These are phyloP conservation scores for Erigeron philadelphicus DNA, from an alignment of 140 eudicot genomes.

Conservation along the genomic window DNA sequence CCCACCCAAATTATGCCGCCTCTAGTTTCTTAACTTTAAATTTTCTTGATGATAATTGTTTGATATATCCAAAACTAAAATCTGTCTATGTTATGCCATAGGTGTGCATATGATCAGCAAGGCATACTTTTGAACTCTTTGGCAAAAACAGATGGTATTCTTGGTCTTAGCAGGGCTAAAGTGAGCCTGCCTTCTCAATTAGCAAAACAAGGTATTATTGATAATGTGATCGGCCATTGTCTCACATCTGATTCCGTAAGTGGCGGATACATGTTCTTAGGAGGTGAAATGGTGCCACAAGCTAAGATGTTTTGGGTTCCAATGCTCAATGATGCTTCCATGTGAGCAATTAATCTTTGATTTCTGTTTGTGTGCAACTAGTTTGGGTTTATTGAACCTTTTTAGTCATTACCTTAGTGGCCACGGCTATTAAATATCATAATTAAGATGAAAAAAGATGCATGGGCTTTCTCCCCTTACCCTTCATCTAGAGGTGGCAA, in stretches of 20 bases:
- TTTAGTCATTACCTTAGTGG: background rate
- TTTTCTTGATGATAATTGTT: background rate
- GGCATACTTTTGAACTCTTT: slow-evolving; percentile 56
- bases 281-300: slow-evolving; percentile 64
- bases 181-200: slow-evolving; percentile 78
- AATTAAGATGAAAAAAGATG: background rate
- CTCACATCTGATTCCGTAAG: slow-evolving; percentile 41
- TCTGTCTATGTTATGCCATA: slow-evolving; percentile 22
- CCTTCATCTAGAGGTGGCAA: too few species aligned
- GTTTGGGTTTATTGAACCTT: background rate
- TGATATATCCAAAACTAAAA: slow-evolving; percentile 1
- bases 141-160: slow-evolving; percentile 65
- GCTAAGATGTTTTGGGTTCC: slow-evolving; percentile 63
- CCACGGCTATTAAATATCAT: background rate
- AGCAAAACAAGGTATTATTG: slow-evolving; percentile 52
- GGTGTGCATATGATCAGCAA: slow-evolving; percentile 79
- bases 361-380: slow-evolving; percentile 7
- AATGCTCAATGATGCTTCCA: slow-evolving; percentile 55
- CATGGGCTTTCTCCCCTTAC: background rate
- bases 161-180: slow-evolving; percentile 71
- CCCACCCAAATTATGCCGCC: background rate
- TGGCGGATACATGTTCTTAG: slow-evolving; percentile 77
- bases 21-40: background rate
- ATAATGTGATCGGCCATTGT: slow-evolving; percentile 73
- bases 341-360: slow-evolving; percentile 36